These are phyloP conservation scores for Citrus cavaleriei DNA, from an alignment of 345 rosid genomes.

Conservation along the genomic window DNA sequence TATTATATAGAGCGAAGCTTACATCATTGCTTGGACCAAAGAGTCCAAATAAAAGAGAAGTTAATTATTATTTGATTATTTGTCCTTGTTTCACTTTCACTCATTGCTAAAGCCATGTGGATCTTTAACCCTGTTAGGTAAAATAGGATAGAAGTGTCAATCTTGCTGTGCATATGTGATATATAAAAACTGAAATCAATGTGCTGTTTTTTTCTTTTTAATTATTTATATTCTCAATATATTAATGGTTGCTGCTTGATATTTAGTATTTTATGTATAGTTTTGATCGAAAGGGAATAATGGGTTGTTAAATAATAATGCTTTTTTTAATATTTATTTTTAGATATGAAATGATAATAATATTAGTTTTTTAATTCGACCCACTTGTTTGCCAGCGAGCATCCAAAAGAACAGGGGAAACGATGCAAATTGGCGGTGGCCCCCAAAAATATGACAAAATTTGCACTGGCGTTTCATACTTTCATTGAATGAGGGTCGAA, in stretches of 20 bases:
- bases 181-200: background rate
- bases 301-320: background rate
- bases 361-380: background rate
- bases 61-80: background rate
- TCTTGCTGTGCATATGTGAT: background rate
- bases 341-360: background rate
- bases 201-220: background rate
- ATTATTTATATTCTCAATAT: background rate
- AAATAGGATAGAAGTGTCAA: background rate
- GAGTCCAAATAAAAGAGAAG: background rate
- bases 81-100: background rate
- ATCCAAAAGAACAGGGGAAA: background rate
- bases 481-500: background rate
- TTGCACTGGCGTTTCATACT: background rate
- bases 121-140: background rate
- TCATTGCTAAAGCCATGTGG: background rate
- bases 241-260: background rate
- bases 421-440: background rate
- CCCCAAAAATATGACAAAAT: background rate
- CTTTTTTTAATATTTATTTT: no score
- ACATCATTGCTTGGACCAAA: background rate
- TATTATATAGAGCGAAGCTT: slow-evolving; percentile 7
- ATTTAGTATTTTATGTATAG: background rate
- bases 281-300: background rate
- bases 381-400: background rate